Evolutionary conservation across 192 early-diverging fungal genomes (phyloP).

Genomic region (Chytriomyces sp.): DNA sequence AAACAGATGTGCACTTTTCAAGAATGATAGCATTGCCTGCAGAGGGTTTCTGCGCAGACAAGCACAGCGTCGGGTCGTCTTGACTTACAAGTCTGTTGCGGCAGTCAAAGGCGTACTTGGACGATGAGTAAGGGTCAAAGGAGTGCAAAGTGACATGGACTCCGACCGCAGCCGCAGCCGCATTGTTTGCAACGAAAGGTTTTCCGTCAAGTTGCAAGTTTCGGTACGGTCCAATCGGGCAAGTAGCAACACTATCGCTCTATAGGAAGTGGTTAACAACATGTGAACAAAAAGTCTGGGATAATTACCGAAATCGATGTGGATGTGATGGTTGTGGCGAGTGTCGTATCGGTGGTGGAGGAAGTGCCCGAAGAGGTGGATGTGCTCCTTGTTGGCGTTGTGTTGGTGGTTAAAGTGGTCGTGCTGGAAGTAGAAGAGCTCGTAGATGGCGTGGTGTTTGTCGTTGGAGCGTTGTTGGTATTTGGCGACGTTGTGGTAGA

Average conservation of each 20-base stretch:
- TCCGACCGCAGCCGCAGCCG: background rate
- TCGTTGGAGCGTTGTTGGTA: background rate
- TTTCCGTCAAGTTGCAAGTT: background rate
- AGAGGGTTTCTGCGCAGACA: background rate
- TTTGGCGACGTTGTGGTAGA: background rate
- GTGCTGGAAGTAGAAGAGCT: background rate
- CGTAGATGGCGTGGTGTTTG: background rate
- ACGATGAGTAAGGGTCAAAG: background rate
- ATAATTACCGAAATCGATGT: slow-evolving; percentile 19
- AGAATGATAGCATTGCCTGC: background rate
- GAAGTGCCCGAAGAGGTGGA: slow-evolving; percentile 17
- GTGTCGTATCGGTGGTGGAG: background rate
- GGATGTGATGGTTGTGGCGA: slow-evolving; percentile 1
- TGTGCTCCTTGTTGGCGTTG: slow-evolving; percentile 2
- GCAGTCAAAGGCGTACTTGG: background rate
- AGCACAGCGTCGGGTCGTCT: background rate
- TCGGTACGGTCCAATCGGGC: background rate
- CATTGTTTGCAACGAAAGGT: background rate
- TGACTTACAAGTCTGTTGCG: background rate
- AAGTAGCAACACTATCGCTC: background rate
- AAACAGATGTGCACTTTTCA: background rate
- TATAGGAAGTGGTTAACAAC: no score
- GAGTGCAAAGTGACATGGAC: background rate
- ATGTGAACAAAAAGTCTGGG: no score
- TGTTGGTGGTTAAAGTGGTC: background rate